These are phyloP conservation scores for Triticum timopheevii DNA, from an alignment of 176 grass and related monocot genomes.

Conservation along the genomic window DNA sequence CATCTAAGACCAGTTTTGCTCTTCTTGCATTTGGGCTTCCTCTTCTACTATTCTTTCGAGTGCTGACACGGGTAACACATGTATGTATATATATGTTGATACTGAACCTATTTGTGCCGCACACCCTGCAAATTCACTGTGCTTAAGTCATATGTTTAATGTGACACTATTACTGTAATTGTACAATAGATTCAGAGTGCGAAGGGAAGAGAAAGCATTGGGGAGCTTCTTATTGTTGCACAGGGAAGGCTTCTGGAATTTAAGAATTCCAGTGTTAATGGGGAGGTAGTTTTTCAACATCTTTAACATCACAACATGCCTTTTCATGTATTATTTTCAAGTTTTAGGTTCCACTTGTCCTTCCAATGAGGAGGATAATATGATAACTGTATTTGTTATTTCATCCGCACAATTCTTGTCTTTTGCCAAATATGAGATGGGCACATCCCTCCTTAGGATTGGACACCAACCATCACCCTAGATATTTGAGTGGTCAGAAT, in stretches of 20 bases:
- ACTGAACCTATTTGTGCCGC: no score
- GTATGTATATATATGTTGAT: neutral
- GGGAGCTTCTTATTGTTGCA: neutral
- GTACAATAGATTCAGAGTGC: neutral
- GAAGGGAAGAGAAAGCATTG: neutral
- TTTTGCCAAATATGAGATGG: no score
- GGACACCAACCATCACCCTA: no score
- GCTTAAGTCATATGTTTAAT: neutral
- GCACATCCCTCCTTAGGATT: no score
- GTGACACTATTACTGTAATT: neutral
- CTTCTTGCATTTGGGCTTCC: neutral
- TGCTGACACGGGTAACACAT: neutral
- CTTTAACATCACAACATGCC: no score
- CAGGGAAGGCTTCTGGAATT: neutral
- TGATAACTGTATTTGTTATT: no score
- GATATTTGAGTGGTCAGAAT: no score
- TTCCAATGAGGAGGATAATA: no score
- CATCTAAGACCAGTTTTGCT: neutral
- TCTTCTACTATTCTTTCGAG: neutral
- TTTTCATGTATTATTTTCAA: no score
- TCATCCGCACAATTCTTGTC: no score
- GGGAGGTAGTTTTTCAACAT: neutral
- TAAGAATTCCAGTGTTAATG: neutral
- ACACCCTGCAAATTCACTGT: neutral
- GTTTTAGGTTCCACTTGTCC: no score